Conservation (phyloP, 495 filamentous ascomycete species). For the Pyronema domesticum region DNA sequence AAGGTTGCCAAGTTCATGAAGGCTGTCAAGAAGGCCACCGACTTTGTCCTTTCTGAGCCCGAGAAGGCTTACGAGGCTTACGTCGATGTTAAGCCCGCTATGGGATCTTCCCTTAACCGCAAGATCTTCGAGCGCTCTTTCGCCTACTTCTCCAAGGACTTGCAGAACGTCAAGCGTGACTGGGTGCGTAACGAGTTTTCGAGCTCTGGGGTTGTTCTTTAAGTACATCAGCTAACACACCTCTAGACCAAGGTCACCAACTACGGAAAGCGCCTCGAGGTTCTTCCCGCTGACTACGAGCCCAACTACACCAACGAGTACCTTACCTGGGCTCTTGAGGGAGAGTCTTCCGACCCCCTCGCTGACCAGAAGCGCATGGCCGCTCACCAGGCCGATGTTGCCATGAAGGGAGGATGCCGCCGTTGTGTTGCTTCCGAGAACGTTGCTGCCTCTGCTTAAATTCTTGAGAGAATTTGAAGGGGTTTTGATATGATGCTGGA, state of each 20-base stretch:
- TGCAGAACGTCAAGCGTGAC: constrained; percentile 52
- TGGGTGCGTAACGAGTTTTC: constrained; percentile 28
- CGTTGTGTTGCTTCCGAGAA: constrained; percentile 2
- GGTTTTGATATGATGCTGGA: too few relatives aligned
- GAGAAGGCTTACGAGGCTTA: constrained; percentile 42
- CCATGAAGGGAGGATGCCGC: constrained; percentile 30
- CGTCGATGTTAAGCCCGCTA: constrained; percentile 48
- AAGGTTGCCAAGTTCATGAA: constrained; percentile 42
- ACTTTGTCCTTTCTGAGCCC: constrained; percentile 45
- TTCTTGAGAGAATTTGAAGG: neutral
- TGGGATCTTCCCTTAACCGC: constrained; percentile 44
- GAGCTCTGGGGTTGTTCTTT: neutral
- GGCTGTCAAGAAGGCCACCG: constrained; percentile 47
- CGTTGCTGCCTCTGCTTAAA: constrained; percentile 5
- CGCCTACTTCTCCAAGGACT: constrained; percentile 50
- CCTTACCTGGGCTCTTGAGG: constrained; percentile 42
- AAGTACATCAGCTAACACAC: neutral
- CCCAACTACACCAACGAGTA: constrained; percentile 53
- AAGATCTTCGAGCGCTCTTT: constrained; percentile 58
- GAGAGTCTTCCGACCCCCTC: constrained; percentile 40
- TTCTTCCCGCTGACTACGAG: constrained; percentile 38
- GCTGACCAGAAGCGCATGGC: constrained; percentile 52
- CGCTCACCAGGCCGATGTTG: constrained; percentile 40
- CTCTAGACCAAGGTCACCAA: constrained; percentile 39
- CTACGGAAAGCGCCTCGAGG: constrained; percentile 48